These are phyloP conservation scores for Juglanconis oblonga DNA, from an alignment of 2,329 filamentous ascomycete species.

Conservation along the genomic window DNA sequence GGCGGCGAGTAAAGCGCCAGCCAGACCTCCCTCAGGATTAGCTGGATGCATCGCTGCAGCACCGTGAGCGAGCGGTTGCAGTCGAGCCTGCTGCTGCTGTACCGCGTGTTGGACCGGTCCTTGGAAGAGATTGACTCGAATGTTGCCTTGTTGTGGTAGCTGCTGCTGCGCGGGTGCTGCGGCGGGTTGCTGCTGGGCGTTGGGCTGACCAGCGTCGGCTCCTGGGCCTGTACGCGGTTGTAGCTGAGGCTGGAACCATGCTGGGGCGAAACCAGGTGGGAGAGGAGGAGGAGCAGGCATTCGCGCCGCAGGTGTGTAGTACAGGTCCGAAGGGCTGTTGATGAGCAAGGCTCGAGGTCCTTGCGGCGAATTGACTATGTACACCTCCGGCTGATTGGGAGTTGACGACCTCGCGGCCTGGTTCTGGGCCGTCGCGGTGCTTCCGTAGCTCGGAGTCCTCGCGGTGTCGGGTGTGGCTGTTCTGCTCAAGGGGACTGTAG, in stretches of 20 bases:
- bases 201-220: slow-evolving; percentile 18
- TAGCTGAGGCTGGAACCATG: slow-evolving; percentile 22
- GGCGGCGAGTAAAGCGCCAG: slow-evolving; percentile 37
- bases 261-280: slow-evolving; percentile 16
- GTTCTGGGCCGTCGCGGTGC: slow-evolving; percentile 23
- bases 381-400: slow-evolving; percentile 46
- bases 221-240: slow-evolving; percentile 26
- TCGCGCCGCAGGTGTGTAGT: slow-evolving; percentile 36
- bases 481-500: slow-evolving; percentile 41
- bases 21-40: slow-evolving; percentile 32
- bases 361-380: slow-evolving; percentile 58
- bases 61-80: slow-evolving; percentile 5
- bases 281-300: not conserved
- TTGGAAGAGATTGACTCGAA: slow-evolving; percentile 8
- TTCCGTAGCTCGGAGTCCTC: slow-evolving; percentile 31
- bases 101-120: slow-evolving; percentile 4
- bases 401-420: slow-evolving; percentile 19
- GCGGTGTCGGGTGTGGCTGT: slow-evolving; percentile 45
- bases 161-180: slow-evolving; percentile 7
- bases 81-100: slow-evolving; percentile 6
- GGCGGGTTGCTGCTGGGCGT: slow-evolving; percentile 18
- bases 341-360: slow-evolving; percentile 58
- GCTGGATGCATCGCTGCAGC: slow-evolving; percentile 30
- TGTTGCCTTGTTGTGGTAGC: slow-evolving; percentile 10
- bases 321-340: slow-evolving; percentile 48